phyloP scores from a whole-genome alignment of 768 basidiomycete species.

The Auricularia auricula-judae region DNA sequence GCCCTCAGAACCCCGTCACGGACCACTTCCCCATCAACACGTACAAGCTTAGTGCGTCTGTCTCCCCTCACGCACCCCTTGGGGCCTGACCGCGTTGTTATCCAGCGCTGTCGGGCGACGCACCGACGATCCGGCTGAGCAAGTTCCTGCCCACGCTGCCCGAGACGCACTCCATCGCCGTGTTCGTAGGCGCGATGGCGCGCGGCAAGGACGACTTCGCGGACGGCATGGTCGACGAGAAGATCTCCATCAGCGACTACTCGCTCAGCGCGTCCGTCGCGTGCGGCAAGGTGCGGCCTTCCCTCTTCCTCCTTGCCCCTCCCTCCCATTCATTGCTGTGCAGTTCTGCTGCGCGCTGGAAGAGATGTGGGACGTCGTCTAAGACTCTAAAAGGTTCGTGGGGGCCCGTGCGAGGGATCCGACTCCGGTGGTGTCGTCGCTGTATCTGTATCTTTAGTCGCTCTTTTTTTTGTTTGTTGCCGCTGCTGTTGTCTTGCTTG shows the following conservation, averaged over 20 bases:
- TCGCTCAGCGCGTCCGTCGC: slow-evolving; percentile 87
- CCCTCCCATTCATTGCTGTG: not conserved
- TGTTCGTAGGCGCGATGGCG: slow-evolving; percentile 98
- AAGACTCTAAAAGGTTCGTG: slow-evolving; percentile 10
- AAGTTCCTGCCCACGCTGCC: slow-evolving; percentile 79
- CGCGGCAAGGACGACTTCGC: slow-evolving; percentile 92
- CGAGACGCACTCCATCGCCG: slow-evolving; percentile 78
- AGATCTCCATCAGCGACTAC: slow-evolving; percentile 93
- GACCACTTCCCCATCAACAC: slow-evolving; percentile 95
- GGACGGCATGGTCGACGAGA: slow-evolving; percentile 88
- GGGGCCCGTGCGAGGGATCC: too few species aligned
- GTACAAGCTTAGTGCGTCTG: slow-evolving; percentile 77
- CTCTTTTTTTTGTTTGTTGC: too few species aligned
- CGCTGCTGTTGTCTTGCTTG: too few species aligned
- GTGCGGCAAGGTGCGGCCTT: slow-evolving; percentile 77
- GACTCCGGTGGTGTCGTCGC: too few species aligned
- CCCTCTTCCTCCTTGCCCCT: slow-evolving; percentile 2
- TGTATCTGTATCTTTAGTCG: too few species aligned
- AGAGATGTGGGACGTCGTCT: slow-evolving; percentile 91
- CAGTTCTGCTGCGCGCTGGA: slow-evolving; percentile 88
- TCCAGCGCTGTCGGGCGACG: slow-evolving; percentile 84
- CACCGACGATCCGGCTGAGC: slow-evolving; percentile 69
- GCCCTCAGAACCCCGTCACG: slow-evolving; percentile 71
- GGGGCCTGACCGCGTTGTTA: not conserved
- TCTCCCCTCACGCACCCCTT: not conserved